phyloP scores from a whole-genome alignment of 2,329 filamentous ascomycete species.

The Beauveria australis region DNA sequence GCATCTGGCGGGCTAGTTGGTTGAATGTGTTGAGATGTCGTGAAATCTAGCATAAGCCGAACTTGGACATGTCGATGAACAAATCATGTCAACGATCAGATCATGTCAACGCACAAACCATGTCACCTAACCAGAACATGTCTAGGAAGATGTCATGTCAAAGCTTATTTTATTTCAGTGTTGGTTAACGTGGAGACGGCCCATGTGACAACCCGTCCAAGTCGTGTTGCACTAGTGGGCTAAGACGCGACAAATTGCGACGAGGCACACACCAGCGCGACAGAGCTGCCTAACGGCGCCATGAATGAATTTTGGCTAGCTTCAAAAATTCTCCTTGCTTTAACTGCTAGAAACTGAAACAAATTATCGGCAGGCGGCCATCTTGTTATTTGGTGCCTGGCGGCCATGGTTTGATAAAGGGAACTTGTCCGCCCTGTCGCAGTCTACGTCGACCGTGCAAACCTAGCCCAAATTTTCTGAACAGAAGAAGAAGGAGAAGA shows the following conservation, averaged over 20 bases:
- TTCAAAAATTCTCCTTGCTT: not conserved
- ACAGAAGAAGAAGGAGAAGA: no score
- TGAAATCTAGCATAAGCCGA: no score
- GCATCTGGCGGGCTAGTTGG: no score
- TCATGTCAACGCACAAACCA: not conserved
- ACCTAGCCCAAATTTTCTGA: no score
- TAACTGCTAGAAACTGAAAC: not conserved
- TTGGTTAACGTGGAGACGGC: not conserved
- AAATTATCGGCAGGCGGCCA: no score
- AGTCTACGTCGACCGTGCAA: not conserved
- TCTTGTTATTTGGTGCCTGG: not conserved
- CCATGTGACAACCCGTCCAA: slow-evolving; percentile 6
- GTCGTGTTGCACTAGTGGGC: not conserved
- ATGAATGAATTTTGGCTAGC: not conserved
- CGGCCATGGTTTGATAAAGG: not conserved
- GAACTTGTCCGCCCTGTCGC: not conserved
- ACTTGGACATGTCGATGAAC: not conserved
- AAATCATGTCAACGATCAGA: not conserved
- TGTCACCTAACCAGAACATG: not conserved
- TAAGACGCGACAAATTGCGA: not conserved
- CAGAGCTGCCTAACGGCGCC: not conserved
- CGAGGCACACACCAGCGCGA: slow-evolving; percentile 1
- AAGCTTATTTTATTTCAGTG: not conserved
- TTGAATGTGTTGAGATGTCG: not conserved
- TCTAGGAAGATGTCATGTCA: not conserved